Conservation (phyloP, 1,284 basidiomycete species). For the Tremellales sp. region DNA sequence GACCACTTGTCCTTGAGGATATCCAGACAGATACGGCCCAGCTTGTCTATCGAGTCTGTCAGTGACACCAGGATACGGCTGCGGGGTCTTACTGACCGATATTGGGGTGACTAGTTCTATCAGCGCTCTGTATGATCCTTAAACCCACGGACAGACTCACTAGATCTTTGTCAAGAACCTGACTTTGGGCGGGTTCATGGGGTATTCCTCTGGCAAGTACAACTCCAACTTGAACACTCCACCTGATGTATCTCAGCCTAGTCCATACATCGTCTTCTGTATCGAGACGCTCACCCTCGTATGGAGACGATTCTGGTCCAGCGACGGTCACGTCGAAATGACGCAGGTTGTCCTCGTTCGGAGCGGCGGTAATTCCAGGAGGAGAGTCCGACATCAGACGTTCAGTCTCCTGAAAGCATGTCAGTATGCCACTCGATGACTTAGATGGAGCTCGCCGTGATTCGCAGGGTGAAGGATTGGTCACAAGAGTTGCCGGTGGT, state of each 20-base stretch:
- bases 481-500: not conserved
- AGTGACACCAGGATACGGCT: not conserved
- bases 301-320: conserved; percentile 90
- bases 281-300: conserved; percentile 65
- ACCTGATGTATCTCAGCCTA: conserved; percentile 53
- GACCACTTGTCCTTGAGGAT: conserved; percentile 99
- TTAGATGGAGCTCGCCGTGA: too few species aligned
- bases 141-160: conserved; percentile 12
- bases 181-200: conserved; percentile 98
- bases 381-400: conserved; percentile 91
- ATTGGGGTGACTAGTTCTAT: conserved; percentile 70
- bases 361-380: conserved; percentile 86
- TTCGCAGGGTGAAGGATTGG: not conserved
- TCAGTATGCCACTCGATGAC: too few species aligned
- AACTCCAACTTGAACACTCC: conserved; percentile 93
- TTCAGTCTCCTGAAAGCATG: conserved; percentile 91
- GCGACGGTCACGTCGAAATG: conserved; percentile 98
- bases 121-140: not conserved
- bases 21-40: conserved; percentile 95
- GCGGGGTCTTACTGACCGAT: conserved; percentile 63
- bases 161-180: conserved; percentile 99
- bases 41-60: conserved; percentile 71
- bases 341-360: conserved; percentile 95
- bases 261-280: not conserved
- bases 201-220: conserved; percentile 97